Conservation (phyloP, 2,329 filamentous ascomycete genomes). For the Spiromastix sp. region DNA sequence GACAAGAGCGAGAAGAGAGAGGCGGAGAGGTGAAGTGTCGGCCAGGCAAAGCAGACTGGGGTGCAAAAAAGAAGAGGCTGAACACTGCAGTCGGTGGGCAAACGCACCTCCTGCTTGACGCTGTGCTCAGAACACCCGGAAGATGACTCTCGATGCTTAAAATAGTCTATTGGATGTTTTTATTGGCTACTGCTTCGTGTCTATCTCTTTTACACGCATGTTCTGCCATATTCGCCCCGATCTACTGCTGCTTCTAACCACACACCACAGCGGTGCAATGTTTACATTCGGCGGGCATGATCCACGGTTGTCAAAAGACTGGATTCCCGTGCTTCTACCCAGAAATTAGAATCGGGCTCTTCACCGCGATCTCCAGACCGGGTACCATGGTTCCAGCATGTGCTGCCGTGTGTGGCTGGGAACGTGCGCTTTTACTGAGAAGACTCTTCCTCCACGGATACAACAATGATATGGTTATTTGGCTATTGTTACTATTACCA, state of each 20-base stretch:
- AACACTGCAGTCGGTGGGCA: not conserved
- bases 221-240: not conserved
- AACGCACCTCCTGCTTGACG: not conserved
- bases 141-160: not conserved
- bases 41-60: not conserved
- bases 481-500: too few relatives aligned
- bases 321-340: too few relatives aligned
- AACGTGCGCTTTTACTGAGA: not conserved
- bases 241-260: not conserved
- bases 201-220: not conserved
- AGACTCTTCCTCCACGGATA: too few relatives aligned
- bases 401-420: too few relatives aligned
- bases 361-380: too few relatives aligned
- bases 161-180: not conserved
- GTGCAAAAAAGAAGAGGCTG: slow-evolving; percentile 5
- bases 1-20: not conserved
- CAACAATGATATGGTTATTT: too few relatives aligned
- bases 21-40: not conserved
- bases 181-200: not conserved
- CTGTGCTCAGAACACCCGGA: not conserved
- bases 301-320: too few relatives aligned
- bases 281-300: too few relatives aligned
- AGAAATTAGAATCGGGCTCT: too few relatives aligned
- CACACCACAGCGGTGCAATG: too few relatives aligned
- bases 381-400: too few relatives aligned